Evolutionary conservation across 805 yeast genomes (phyloP), one percentile per base, ranked within the genome.

Genomic region (Candida insectorum): DNA sequence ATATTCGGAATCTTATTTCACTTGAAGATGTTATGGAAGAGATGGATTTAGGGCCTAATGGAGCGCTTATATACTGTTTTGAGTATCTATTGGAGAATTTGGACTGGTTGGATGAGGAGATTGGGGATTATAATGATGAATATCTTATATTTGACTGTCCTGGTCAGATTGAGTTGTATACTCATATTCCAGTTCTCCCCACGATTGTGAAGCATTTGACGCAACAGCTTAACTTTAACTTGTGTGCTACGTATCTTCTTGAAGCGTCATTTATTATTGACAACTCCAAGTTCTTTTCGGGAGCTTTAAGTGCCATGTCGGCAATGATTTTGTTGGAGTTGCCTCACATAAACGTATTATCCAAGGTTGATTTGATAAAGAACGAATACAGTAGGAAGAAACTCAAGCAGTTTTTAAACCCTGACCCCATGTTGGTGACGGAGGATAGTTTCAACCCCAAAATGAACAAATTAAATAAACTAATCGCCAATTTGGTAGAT

Each of bases 91-190:
- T 93, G 52, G 78, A 89, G 27, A 93, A 93, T 52, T 56, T 93
- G 40, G 99, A 93, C 62, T 93, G 99, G 99, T 63, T 93, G 20
- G 98, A 91, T 48, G 97, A 91, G 48, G 96, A 91, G 53, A 83
- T 93, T 38, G 98, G 98, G 12, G 97, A 93, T 43, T 93, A 70
- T 54, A 89, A 85, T 48, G 97, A 93, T 52, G 98, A 93, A 51
- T 91, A 86, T 51, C 67, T 91, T 45, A 87, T 91, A 18, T 88
- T 91, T 56, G 97, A 91, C 56, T 89, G 97, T 59, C 97, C 97
- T 0, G 97, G 97, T 0, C 97, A 91, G 55, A 89, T 91, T 41
- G 98, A 91, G 58, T 69, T 91, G 15, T 91, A 91, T 53, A 87
- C 95, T 5, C 99, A 93, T 59, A 77, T 91, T 21, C 97, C 97